These are phyloP conservation scores for Herpetospermum pedunculosum DNA, from an alignment of 306 rosid genomes.

Conservation along the genomic window DNA sequence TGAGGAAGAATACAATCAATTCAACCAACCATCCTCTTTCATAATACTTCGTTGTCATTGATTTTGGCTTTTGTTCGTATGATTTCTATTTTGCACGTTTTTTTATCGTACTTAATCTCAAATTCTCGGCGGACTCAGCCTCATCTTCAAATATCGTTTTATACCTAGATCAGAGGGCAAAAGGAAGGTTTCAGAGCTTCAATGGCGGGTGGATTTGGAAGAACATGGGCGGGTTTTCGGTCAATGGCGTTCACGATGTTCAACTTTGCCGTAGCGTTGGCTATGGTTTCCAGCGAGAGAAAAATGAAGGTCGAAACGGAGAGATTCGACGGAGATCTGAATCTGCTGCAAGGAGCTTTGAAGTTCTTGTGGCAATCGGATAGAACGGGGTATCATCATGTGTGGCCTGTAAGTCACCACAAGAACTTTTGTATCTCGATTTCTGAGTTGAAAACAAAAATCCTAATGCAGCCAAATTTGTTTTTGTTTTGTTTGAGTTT, in stretches of 20 bases:
- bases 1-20: not conserved
- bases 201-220: constrained; percentile 23
- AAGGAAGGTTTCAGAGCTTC: not conserved
- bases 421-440: too few species aligned
- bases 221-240: constrained; percentile 26
- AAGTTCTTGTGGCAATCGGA: constrained; percentile 65
- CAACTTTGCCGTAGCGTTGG: constrained; percentile 23
- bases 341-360: constrained; percentile 28
- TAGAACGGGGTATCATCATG: constrained; percentile 46
- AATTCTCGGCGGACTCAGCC: too few species aligned
- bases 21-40: not conserved
- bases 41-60: not conserved
- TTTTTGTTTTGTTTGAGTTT: not conserved
- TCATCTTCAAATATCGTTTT: too few species aligned
- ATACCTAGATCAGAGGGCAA: too few species aligned
- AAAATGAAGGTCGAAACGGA: constrained; percentile 26
- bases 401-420: constrained; percentile 59
- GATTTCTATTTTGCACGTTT: too few species aligned
- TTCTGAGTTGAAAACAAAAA: not conserved
- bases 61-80: not conserved
- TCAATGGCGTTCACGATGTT: constrained; percentile 31
- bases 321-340: constrained; percentile 19
- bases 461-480: not conserved
- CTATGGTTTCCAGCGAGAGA: constrained; percentile 52
- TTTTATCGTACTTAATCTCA: too few species aligned